Conservation (phyloP, 441 rosid species). For the Bocquillonia castaneifolia region DNA sequence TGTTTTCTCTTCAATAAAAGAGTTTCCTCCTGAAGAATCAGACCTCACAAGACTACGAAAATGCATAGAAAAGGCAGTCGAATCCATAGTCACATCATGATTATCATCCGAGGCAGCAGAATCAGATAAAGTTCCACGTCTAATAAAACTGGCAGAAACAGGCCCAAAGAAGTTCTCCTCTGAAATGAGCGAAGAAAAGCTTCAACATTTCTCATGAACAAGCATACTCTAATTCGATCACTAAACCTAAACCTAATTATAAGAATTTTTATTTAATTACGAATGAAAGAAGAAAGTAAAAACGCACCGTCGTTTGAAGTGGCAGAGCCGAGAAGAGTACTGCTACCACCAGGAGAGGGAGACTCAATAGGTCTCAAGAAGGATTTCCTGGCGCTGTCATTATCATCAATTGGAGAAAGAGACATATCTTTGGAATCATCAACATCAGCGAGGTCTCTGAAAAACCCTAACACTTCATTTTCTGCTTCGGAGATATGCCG, state of each 20-base stretch:
- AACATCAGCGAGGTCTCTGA: conserved; percentile 50
- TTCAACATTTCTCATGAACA: conserved; percentile 20
- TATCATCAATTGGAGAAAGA: conserved; percentile 24
- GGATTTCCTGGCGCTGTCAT: conserved; percentile 34
- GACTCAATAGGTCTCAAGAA: conserved; percentile 56
- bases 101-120: conserved; percentile 63
- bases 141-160: conserved; percentile 75
- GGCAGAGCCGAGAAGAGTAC: conserved; percentile 62
- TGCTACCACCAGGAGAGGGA: conserved; percentile 77
- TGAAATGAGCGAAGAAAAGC: conserved; percentile 26
- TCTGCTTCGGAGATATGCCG: conserved; percentile 28
- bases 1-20: conserved; percentile 49
- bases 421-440: conserved; percentile 43
- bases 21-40: conserved; percentile 54
- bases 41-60: conserved; percentile 74
- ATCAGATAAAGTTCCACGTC: conserved; percentile 63
- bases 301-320: conserved; percentile 59
- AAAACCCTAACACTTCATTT: conserved; percentile 41
- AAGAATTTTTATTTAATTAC: no score
- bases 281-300: background rate
- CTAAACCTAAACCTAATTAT: no score
- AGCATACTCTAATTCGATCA: no score
- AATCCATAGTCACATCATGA: conserved; percentile 87
- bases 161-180: conserved; percentile 86
- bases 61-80: conserved; percentile 90